Percentiles rank a stretch among this genome's conserved stretches.
These are phyloP conservation scores for Ceratobasidium sp. DNA, from an alignment of 1,284 basidiomycete genomes.

Conservation along the genomic window DNA sequence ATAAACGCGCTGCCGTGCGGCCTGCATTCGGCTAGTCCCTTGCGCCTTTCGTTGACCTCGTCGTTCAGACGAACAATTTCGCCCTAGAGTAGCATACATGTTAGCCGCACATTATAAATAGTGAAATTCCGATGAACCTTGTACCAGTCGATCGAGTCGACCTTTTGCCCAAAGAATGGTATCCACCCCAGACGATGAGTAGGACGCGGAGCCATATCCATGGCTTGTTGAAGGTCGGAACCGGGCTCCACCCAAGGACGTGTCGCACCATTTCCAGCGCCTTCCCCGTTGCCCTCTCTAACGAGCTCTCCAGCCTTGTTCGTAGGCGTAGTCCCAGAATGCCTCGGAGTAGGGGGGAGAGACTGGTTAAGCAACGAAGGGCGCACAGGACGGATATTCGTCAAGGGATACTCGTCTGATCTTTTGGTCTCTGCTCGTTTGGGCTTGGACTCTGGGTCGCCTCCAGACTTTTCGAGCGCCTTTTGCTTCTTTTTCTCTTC, in stretches of 20 bases:
- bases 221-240: conserved; percentile 26
- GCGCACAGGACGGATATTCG: conserved; percentile 15
- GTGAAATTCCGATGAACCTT: conserved; percentile 59
- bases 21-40: conserved; percentile 50
- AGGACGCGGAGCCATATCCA: conserved; percentile 66
- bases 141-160: conserved; percentile 91
- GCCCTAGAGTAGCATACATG: conserved; percentile 62
- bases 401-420: conserved; percentile 24
- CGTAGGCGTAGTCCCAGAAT: conserved; percentile 38
- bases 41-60: conserved; percentile 61
- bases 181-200: conserved; percentile 75
- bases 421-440: conserved; percentile 52
- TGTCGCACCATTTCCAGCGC: background rate
- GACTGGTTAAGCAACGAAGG: conserved; percentile 36
- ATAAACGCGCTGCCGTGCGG: conserved; percentile 81
- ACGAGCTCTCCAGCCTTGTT: conserved; percentile 34
- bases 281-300: conserved; percentile 10
- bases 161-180: conserved; percentile 76
- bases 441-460: conserved; percentile 54
- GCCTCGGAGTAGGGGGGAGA: conserved; percentile 38
- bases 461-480: conserved; percentile 58
- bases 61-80: conserved; percentile 64
- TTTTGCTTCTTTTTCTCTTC: conserved; percentile 57
- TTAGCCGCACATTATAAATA: conserved; percentile 61
- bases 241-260: background rate